Conservation (phyloP, 2,329 filamentous ascomycete species). For the Exserohilum rostratum region DNA sequence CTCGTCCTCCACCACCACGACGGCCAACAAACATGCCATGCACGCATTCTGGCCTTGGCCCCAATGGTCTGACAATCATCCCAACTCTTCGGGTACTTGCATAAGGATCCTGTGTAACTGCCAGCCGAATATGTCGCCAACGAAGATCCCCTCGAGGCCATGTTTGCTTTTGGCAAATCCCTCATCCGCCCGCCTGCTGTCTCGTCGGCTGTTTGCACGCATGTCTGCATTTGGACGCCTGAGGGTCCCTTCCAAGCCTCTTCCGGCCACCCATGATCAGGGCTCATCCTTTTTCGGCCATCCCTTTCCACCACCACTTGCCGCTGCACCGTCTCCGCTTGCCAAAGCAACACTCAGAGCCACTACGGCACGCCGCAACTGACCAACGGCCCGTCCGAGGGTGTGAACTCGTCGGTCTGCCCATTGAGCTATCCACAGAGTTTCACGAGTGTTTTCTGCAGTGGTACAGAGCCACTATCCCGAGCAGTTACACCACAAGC, state of each 20-base stretch:
- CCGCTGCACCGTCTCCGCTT: neutral
- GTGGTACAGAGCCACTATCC: constrained; percentile 8
- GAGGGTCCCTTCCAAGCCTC: neutral
- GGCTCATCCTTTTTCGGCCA: neutral
- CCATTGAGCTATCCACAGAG: neutral
- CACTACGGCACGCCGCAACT: neutral
- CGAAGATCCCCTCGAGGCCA: constrained; percentile 1
- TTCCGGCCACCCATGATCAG: neutral
- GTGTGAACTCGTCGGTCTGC: neutral
- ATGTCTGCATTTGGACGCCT: neutral
- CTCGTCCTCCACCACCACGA: too few relatives aligned
- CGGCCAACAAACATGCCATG: too few relatives aligned
- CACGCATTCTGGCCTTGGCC: neutral
- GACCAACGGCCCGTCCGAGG: constrained; percentile 8
- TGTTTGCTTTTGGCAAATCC: constrained; percentile 2
- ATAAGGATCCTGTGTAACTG: constrained; percentile 7
- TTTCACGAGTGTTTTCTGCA: constrained; percentile 15
- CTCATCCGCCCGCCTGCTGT: neutral
- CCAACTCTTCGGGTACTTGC: constrained; percentile 8
- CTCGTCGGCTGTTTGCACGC: constrained; percentile 1
- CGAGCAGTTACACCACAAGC: constrained; percentile 6
- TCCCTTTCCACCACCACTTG: neutral
- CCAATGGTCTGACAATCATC: constrained; percentile 6
- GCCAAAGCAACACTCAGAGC: neutral
- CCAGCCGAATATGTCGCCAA: constrained; percentile 3